These are phyloP conservation scores for Rhodomyrtus psidioides DNA, from an alignment of 441 rosid genomes.

Conservation along the genomic window DNA sequence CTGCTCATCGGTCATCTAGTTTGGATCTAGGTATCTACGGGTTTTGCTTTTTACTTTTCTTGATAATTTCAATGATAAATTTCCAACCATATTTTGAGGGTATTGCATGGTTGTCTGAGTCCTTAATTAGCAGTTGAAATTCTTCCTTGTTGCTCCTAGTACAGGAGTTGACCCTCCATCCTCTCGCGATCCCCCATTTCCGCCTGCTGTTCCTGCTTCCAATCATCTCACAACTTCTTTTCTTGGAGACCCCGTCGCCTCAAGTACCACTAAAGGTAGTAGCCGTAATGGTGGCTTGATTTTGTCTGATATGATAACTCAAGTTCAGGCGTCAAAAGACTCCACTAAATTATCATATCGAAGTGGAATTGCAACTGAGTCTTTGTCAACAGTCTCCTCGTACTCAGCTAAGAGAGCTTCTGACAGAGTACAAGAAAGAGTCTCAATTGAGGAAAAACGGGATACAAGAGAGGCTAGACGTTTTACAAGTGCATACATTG, in stretches of 20 bases:
- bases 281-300: constrained; percentile 80
- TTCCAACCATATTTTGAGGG: constrained; percentile 1
- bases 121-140: constrained; percentile 51
- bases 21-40: constrained; percentile 88
- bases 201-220: constrained; percentile 73
- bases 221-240: constrained; percentile 40
- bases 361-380: constrained; percentile 43
- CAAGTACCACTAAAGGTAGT: constrained; percentile 44
- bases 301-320: constrained; percentile 83
- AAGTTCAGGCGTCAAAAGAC: constrained; percentile 96
- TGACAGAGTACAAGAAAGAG: constrained; percentile 1
- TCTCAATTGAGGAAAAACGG: constrained; percentile 1
- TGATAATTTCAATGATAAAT: neutral
- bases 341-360: constrained; percentile 66
- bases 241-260: constrained; percentile 44
- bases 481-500: neutral
- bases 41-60: constrained; percentile 20
- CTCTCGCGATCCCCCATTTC: constrained; percentile 94
- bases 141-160: constrained; percentile 65
- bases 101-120: constrained; percentile 4
- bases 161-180: constrained; percentile 99
- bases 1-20: constrained; percentile 75
- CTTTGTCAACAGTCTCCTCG: constrained; percentile 54
- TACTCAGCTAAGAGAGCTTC: constrained; percentile 50
- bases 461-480: constrained; percentile 10